Percentiles rank a stretch among this genome's conserved stretches.
Evolutionary conservation across 2,329 filamentous ascomycete species (phyloP).

Genomic region (Coccinonectria pachysandricola): DNA sequence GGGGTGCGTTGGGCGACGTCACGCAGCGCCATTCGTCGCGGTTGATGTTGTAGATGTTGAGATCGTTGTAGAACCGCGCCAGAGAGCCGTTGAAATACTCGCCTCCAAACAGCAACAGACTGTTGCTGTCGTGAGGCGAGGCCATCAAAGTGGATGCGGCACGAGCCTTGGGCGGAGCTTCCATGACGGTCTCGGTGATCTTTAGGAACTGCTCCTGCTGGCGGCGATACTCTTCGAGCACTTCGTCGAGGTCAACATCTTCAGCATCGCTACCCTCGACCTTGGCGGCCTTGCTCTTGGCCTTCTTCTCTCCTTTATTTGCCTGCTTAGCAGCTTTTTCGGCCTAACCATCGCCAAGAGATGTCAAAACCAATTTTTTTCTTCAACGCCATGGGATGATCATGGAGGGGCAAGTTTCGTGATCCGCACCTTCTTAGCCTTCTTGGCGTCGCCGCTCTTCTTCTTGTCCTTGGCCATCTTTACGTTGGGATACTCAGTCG

Average conservation of each 20-base stretch:
- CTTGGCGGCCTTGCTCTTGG: slow-evolving; percentile 60
- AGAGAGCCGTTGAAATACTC: slow-evolving; percentile 92
- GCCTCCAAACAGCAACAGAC: slow-evolving; percentile 84
- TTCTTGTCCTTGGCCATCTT: slow-evolving; percentile 45
- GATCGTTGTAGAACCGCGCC: slow-evolving; percentile 60
- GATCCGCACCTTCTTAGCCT: slow-evolving; percentile 35
- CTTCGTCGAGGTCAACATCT: slow-evolving; percentile 84
- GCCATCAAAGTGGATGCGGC: slow-evolving; percentile 75
- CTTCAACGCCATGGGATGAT: no score
- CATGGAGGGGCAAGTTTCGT: slow-evolving; percentile 9
- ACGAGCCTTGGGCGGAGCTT: slow-evolving; percentile 64
- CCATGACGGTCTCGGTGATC: slow-evolving; percentile 69
- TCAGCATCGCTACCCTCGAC: slow-evolving; percentile 77
- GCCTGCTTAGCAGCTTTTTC: slow-evolving; percentile 70
- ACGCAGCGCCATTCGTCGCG: slow-evolving; percentile 85
- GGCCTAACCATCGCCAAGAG: slow-evolving; percentile 29
- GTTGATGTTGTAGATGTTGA: slow-evolving; percentile 65
- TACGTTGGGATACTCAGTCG: no score
- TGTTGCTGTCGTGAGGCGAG: slow-evolving; percentile 76
- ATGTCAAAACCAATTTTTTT: slow-evolving; percentile 15
- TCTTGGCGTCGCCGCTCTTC: slow-evolving; percentile 37
- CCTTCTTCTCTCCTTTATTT: slow-evolving; percentile 83
- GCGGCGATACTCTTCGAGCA: slow-evolving; percentile 85
- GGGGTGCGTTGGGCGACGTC: slow-evolving; percentile 80
- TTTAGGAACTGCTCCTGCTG: slow-evolving; percentile 92